Percentiles rank a stretch among this genome's conserved stretches.
These are phyloP conservation scores for Pelargonium citronellum DNA, from an alignment of 441 rosid species.

Conservation along the genomic window DNA sequence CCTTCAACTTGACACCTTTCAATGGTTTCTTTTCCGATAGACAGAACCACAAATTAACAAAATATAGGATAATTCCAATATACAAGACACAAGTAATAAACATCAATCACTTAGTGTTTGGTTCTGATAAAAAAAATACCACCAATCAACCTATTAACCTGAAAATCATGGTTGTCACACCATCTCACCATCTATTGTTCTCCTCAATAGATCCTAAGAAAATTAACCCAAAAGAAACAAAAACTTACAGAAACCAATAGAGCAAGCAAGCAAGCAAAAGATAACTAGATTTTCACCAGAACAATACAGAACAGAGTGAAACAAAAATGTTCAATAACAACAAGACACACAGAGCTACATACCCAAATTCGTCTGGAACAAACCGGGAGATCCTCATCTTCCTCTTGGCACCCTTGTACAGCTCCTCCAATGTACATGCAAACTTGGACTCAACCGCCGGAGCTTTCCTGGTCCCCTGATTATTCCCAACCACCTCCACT, in stretches of 20 bases:
- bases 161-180: not conserved
- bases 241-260: too few species aligned
- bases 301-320: too few species aligned
- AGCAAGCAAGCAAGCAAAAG: not conserved
- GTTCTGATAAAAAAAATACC: not conserved
- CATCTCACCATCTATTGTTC: not conserved
- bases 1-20: not conserved
- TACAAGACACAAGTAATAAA: too few species aligned
- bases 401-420: slow-evolving; percentile 65
- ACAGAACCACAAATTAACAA: too few species aligned
- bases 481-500: slow-evolving; percentile 30
- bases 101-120: too few species aligned
- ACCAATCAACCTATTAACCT: not conserved
- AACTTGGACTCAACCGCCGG: slow-evolving; percentile 48
- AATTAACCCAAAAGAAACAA: not conserved
- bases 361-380: slow-evolving; percentile 10
- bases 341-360: not conserved
- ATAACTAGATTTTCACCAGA: too few species aligned
- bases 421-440: slow-evolving; percentile 70
- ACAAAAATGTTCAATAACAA: not conserved
- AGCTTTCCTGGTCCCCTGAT: slow-evolving; percentile 33
- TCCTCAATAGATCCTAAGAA: not conserved
- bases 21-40: not conserved
- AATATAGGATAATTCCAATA: too few species aligned
- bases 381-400: slow-evolving; percentile 65